A percentile compares a stretch with the other conserved stretches of the same genome.
Evolutionary conservation across 495 filamentous ascomycete species (phyloP).

Genomic region (Penicillium diatomitis): DNA sequence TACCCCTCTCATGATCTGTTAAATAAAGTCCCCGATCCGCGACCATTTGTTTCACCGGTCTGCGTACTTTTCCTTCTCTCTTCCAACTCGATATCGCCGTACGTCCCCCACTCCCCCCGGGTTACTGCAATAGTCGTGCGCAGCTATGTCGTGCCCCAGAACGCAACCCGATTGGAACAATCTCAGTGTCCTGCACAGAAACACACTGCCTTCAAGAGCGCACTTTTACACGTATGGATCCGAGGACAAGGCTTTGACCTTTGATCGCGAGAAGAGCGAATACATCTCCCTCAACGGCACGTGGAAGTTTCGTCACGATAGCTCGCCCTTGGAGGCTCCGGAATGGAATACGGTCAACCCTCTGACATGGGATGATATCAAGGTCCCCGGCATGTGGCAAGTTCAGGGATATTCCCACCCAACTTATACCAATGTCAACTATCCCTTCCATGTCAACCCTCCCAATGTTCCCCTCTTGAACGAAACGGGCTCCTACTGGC

Average conservation of each 20-base stretch:
- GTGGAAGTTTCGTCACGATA: slow-evolving; percentile 49
- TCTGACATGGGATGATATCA: slow-evolving; percentile 37
- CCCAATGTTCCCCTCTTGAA: slow-evolving; percentile 44
- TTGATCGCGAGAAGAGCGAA: slow-evolving; percentile 4
- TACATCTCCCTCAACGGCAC: slow-evolving; percentile 38
- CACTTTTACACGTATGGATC: slow-evolving; percentile 42
- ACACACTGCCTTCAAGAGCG: slow-evolving; percentile 49
- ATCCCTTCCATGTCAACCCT: slow-evolving; percentile 49
- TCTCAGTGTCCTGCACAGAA: slow-evolving; percentile 48
- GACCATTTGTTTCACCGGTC: no score
- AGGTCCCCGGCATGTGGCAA: slow-evolving; percentile 62
- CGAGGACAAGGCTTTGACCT: slow-evolving; percentile 3
- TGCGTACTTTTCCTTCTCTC: no score
- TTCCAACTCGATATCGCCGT: no score
- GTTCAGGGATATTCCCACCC: slow-evolving; percentile 51
- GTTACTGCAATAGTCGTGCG: no score
- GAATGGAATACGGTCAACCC: slow-evolving; percentile 21
- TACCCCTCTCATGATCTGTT: no score
- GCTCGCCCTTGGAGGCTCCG: slow-evolving; percentile 40
- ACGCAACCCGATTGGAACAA: slow-evolving; percentile 49
- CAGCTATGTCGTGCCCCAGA: slow-evolving; percentile 7
- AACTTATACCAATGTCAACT: slow-evolving; percentile 53
- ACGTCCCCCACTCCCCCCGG: no score
- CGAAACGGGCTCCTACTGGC: slow-evolving; percentile 48
- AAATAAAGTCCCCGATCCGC: no score